Percentiles rank a stretch among this genome's conserved stretches.
Evolutionary conservation across 768 basidiomycete genomes (phyloP).

Genomic region (Tricholoma saponaceum): DNA sequence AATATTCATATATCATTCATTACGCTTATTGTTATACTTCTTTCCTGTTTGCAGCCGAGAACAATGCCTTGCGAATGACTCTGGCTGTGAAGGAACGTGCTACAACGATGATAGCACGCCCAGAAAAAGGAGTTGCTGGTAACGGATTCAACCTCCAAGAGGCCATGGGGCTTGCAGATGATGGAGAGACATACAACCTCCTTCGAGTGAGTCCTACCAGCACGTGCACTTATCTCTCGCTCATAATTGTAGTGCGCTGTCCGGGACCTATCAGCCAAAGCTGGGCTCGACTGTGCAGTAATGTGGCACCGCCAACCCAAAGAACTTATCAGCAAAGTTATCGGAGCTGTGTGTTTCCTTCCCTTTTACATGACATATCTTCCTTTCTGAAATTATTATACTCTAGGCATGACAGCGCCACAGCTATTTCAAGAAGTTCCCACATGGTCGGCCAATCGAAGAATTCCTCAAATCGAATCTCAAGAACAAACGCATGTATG

Average conservation of each 20-base stretch:
- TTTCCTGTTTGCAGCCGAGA: no score
- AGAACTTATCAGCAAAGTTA: background rate
- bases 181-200: background rate
- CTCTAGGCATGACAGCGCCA: background rate
- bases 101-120: background rate
- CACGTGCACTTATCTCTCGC: background rate
- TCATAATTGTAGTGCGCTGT: background rate
- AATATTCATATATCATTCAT: background rate
- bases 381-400: background rate
- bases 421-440: background rate
- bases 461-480: background rate
- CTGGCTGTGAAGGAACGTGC: no score
- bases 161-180: background rate
- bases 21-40: no score
- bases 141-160: no score
- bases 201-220: background rate
- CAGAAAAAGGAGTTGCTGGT: no score
- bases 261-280: background rate
- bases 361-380: background rate
- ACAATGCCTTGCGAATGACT: no score
- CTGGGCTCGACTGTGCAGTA: background rate
- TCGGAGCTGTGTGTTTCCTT: background rate
- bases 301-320: background rate
- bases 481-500: background rate
- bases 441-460: background rate